phyloP scores from a whole-genome alignment of 2,329 filamentous ascomycete species.

The Simplicillium sp. region DNA sequence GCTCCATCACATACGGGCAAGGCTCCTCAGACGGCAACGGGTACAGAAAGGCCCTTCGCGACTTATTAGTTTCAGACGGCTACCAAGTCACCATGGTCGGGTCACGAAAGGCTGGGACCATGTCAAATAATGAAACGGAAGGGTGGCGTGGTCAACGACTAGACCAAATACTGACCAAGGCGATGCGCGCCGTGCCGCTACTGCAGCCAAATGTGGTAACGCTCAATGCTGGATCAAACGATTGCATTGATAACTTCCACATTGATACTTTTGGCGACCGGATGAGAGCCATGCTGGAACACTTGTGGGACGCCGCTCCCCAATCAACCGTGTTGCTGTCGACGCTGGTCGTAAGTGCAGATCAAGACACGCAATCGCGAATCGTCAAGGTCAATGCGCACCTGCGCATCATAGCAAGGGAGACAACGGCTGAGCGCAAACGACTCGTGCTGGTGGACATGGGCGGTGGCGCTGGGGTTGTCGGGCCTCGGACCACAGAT shows the following conservation, averaged over 20 bases:
- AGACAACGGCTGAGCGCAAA: conserved; percentile 13
- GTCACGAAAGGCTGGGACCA: conserved; percentile 20
- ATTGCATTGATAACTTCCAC: conserved; percentile 22
- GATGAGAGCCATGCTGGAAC: conserved; percentile 17
- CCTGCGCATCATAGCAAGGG: conserved; percentile 12
- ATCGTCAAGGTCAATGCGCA: conserved; percentile 18
- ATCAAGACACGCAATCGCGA: conserved; percentile 13
- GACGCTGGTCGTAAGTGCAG: conserved; percentile 18
- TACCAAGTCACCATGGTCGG: conserved; percentile 27
- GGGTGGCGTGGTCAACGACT: conserved; percentile 25
- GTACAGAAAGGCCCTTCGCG: conserved; percentile 23
- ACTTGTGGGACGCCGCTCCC: conserved; percentile 18
- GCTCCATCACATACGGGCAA: conserved; percentile 25
- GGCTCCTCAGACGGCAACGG: conserved; percentile 22
- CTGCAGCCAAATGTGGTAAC: conserved; percentile 25
- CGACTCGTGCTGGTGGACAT: conserved; percentile 27
- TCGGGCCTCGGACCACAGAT: conserved; percentile 16
- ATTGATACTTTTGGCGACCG: conserved; percentile 17
- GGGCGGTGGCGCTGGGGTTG: conserved; percentile 15
- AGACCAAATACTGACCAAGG: conserved; percentile 21
- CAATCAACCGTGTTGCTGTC: conserved; percentile 17
- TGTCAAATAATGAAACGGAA: conserved; percentile 25
- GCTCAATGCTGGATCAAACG: conserved; percentile 29
- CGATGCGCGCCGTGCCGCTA: conserved; percentile 13
- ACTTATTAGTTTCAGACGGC: conserved; percentile 18